Evolutionary conservation across 2,329 filamentous ascomycete species (phyloP), one percentile per base, ranked within the genome.

Genomic region (Akanthomyces lecanii): DNA sequence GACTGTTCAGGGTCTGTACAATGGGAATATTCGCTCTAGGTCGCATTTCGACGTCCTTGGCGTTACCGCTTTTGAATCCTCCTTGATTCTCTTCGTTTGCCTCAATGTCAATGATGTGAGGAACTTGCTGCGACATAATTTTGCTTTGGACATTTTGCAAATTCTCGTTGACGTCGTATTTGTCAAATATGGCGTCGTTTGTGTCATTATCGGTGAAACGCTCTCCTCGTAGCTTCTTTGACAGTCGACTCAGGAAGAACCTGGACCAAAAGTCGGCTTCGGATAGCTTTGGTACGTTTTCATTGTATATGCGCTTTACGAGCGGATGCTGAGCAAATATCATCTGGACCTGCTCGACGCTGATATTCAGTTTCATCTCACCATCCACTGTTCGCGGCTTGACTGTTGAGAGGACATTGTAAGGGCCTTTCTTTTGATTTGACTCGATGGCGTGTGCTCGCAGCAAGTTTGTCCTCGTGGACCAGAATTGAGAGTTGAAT

Each of bases 41-140:
- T 40, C 91, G 85, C 92, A 98, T 97, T 67, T 96, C 95, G 42
- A 90, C 78, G 72, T 98, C 92, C 62, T 94, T 92, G 59, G 89
- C 83, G 73, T 99, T 98, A 56, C 95, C 95, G 65, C 83, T 78
- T 69, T 84, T 88, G 70, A 89, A 85, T 60, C 93, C 91, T 68
- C 92, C 96, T 74, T 96, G 88, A 70, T 99, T 94, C 74, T 95
- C 91, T 76, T 98, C 95, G 71, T 99, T 99, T 36, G 89, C 95
- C 72, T 94, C 91, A 30, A 99, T 77, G 73, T 99, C 90, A 68
- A 99, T 93, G 67, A 96, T 93, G 69, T 93, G 88, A 0, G 95
- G 93, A 23, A 99, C 86, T 62, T 89, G 84, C 40, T 87, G 79
- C 4, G 87, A 79, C 67, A 84, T 78, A 54, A 85, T 79, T 67